phyloP scores from a whole-genome alignment of 2,329 filamentous ascomycete species.

The Pyricularia pennisetigena region DNA sequence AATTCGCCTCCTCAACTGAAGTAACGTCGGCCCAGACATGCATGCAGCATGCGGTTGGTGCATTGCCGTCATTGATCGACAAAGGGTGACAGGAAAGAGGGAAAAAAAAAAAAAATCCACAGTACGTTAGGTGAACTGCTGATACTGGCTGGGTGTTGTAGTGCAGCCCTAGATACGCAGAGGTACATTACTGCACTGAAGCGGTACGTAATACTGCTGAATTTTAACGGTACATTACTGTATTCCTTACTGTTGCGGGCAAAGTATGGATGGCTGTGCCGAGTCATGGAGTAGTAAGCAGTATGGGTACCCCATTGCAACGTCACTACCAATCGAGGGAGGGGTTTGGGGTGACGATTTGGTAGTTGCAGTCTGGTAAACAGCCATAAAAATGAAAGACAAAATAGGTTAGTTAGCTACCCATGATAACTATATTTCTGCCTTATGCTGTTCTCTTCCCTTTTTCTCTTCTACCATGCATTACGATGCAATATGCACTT shows the following conservation, averaged over 20 bases:
- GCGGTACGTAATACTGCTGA: neutral
- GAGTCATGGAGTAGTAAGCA: neutral
- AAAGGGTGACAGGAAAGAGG: neutral
- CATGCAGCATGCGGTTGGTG: neutral
- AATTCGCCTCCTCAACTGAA: neutral
- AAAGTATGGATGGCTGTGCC: neutral
- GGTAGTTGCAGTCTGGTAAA: neutral
- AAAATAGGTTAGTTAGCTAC: too few relatives aligned
- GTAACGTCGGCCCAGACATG: neutral
- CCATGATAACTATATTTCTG: too few relatives aligned
- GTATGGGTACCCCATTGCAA: neutral
- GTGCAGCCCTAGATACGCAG: too few relatives aligned
- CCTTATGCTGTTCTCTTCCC: too few relatives aligned
- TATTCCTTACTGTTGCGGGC: neutral
- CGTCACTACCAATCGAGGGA: neutral
- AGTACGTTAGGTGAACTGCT: neutral
- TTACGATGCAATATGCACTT: too few relatives aligned
- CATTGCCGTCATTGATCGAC: conserved; percentile 1
- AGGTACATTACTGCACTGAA: neutral
- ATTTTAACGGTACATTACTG: neutral
- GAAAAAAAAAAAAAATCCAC: neutral
- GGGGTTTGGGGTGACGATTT: neutral
- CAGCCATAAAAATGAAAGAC: neutral
- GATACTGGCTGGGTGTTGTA: neutral
- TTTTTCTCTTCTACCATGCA: too few relatives aligned